Conservation (phyloP, 441 rosid species). For the Euphorbia celastroides region DNA sequence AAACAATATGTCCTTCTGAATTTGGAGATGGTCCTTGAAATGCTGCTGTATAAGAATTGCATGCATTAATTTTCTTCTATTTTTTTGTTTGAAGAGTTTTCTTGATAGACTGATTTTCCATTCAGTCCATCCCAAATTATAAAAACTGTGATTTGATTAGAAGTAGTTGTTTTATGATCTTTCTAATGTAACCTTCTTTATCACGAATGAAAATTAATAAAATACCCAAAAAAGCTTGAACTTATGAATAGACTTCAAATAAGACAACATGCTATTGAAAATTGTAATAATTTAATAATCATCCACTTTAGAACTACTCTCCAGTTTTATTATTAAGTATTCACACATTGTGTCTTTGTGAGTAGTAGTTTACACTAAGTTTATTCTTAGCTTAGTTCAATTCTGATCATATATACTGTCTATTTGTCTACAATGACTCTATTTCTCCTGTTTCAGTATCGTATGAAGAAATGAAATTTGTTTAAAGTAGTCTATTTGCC, state of each 20-base stretch:
- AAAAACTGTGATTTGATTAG: too few relatives aligned
- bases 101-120: neutral
- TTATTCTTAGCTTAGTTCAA: too few relatives aligned
- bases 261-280: neutral
- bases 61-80: neutral
- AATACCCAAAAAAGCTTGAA: neutral
- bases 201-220: neutral
- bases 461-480: too few relatives aligned
- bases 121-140: too few relatives aligned
- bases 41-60: neutral
- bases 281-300: neutral
- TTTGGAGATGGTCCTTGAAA: neutral
- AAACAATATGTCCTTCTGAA: neutral
- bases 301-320: too few relatives aligned
- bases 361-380: too few relatives aligned
- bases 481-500: too few relatives aligned
- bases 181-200: neutral
- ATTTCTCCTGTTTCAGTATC: too few relatives aligned
- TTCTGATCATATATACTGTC: too few relatives aligned
- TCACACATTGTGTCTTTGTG: too few relatives aligned
- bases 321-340: neutral
- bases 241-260: neutral
- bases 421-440: too few relatives aligned
- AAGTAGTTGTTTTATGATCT: neutral
- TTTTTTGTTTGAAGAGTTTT: conserved; percentile 1